Conservation (phyloP, 352 stramenopile genomes). For the Elongisporangium prolatum region DNA sequence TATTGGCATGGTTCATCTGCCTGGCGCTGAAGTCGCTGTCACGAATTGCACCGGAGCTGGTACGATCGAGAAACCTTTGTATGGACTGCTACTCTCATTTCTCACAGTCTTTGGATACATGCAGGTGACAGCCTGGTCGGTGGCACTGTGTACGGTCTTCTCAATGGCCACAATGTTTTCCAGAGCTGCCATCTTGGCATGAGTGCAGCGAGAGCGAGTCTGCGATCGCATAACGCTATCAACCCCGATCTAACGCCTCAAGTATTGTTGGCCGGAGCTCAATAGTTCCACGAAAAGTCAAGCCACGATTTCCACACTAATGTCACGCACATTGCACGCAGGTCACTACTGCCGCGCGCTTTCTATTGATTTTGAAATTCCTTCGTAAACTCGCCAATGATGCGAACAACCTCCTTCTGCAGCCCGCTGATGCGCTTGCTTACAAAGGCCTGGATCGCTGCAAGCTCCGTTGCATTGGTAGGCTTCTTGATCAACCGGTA, state of each 20-base stretch:
- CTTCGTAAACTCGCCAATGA: constrained; percentile 49
- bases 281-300: background rate
- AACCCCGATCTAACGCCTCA: constrained; percentile 38
- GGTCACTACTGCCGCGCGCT: constrained; percentile 1
- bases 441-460: constrained; percentile 49
- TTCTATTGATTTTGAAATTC: constrained; percentile 73
- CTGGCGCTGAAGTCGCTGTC: constrained; percentile 45
- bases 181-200: constrained; percentile 73
- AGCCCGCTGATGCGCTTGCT: constrained; percentile 35
- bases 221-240: constrained; percentile 63
- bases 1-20: constrained; percentile 62
- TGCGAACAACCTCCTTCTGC: constrained; percentile 59
- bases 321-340: background rate
- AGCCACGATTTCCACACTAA: background rate
- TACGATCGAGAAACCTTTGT: constrained; percentile 21
- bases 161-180: constrained; percentile 54
- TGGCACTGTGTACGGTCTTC: constrained; percentile 69
- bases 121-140: constrained; percentile 72
- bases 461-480: constrained; percentile 28
- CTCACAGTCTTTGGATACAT: background rate
- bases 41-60: constrained; percentile 73
- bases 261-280: constrained; percentile 18
- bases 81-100: constrained; percentile 1
- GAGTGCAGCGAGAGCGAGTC: constrained; percentile 61
- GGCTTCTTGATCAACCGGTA: constrained; percentile 52